These are phyloP conservation scores for Gastrolobium villosum DNA, from an alignment of 306 rosid genomes.

Conservation along the genomic window DNA sequence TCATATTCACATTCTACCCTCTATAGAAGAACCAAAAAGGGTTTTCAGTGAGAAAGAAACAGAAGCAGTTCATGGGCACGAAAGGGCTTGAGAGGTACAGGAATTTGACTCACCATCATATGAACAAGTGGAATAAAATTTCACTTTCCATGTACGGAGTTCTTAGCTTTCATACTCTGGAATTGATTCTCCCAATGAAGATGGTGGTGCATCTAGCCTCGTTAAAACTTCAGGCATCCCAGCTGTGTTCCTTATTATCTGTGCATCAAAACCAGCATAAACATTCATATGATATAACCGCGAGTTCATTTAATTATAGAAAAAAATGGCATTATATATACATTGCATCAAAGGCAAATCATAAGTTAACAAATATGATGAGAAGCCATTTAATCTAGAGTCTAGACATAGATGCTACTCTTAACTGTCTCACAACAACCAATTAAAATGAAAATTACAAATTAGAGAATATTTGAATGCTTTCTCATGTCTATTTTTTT, in stretches of 20 bases:
- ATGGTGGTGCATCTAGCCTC: slow-evolving; percentile 68
- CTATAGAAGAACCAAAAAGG: slow-evolving; percentile 29
- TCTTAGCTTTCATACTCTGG: slow-evolving; percentile 83
- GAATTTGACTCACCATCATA: slow-evolving; percentile 35
- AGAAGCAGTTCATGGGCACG: not conserved
- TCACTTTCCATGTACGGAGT: slow-evolving; percentile 36
- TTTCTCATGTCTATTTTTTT: not conserved
- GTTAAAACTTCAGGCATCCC: slow-evolving; percentile 96
- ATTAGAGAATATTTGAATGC: slow-evolving; percentile 8
- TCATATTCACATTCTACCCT: slow-evolving; percentile 34
- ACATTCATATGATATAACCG: slow-evolving; percentile 26
- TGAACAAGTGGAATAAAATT: slow-evolving; percentile 25
- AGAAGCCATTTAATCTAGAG: too few relatives aligned
- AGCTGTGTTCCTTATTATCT: slow-evolving; percentile 86
- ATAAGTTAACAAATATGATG: not conserved
- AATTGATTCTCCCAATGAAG: slow-evolving; percentile 64
- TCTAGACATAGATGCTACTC: too few relatives aligned
- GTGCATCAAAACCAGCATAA: slow-evolving; percentile 59
- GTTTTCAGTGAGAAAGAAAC: slow-evolving; percentile 18
- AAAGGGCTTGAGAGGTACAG: slow-evolving; percentile 13
- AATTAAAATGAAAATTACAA: not conserved
- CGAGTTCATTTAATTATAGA: not conserved
- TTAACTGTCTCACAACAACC: not conserved
- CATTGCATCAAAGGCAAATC: not conserved
- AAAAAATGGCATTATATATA: slow-evolving; percentile 10